Conservation (phyloP, 177 flowering plant species). For the Vitis hybrid region DNA sequence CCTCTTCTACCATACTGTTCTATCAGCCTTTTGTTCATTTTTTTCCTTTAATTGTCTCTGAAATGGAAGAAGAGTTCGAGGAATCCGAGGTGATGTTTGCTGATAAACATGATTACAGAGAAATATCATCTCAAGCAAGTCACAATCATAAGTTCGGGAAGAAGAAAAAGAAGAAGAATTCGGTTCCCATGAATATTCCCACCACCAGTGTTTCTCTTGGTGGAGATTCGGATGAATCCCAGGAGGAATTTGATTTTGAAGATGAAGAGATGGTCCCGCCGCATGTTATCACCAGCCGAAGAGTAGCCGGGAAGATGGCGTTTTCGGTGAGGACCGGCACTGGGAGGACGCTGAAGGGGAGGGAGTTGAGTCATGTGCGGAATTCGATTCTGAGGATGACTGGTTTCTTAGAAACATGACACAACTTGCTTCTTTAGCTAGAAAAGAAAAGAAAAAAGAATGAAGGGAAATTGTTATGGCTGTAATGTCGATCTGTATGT, state of each 20-base stretch:
- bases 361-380: constrained; percentile 57
- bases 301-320: constrained; percentile 45
- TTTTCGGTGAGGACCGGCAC: constrained; percentile 48
- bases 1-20: background rate
- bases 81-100: constrained; percentile 53
- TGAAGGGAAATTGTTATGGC: background rate
- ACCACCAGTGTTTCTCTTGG: constrained; percentile 15
- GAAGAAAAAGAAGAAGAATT: constrained; percentile 19
- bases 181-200: constrained; percentile 41
- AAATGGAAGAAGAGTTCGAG: constrained; percentile 54
- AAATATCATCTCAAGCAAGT: background rate
- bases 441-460: background rate
- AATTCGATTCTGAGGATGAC: constrained; percentile 67
- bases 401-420: constrained; percentile 55
- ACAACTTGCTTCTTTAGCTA: background rate
- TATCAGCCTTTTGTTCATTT: background rate
- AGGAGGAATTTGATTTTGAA: constrained; percentile 19
- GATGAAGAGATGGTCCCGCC: constrained; percentile 46
- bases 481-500: background rate
- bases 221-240: constrained; percentile 12
- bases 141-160: constrained; percentile 7
- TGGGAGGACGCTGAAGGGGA: constrained; percentile 54
- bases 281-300: constrained; percentile 44
- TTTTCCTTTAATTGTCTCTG: background rate
- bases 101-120: constrained; percentile 9